Base-by-base conservation (phyloP, 495 filamentous ascomycete genomes). In the Lasiosphaeriaceae sp. region DNA sequence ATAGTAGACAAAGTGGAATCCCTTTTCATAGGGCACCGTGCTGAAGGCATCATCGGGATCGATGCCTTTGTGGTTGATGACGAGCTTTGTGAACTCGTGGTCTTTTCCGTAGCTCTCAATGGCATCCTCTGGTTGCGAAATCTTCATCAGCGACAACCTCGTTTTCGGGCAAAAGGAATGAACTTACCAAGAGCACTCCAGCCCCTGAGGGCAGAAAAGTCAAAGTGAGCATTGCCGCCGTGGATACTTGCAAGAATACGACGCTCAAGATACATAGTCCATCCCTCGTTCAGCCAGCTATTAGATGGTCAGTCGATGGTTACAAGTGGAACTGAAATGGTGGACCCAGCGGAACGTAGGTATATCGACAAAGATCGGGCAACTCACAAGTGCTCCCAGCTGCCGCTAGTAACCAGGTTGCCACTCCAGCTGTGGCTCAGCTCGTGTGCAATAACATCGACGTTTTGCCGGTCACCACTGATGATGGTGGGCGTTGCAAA, bases 391-490 rank as follows among this genome's bases (percentile, higher is more conserved):
- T 98, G 92, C 70, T 97, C 91, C 94, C 94, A 98, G 31, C 85
- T 91, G 53, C 86, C 85, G 66, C 88, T 93, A 7, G 86, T 90
- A 9, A 97, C 94, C 3, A 97, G 74, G 64, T 98, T 98, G 14
- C 93, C 94, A 61, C 88, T 92, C 91, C 92, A 97, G 64, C 83
- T 88, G 71, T 97, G 93, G 48, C 84, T 80, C 21, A 98, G 80
- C 71, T 98, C 93, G 67, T 98, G 93, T 2, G 94, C 93, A 70
- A 98, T 97, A 17, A 97, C 92, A 73, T 96, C 93, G 5, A 98
- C 80, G 60, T 98, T 98, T 63, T 95, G 87, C 22, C 90, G 85
- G 63, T 98, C 94, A 48, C 92, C 92, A 29, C 84, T 89, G 66
- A 97, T 90, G 59, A 96, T 88, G 35, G 90, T 95, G 17, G 92